Base-by-base conservation (phyloP, 2,329 filamentous ascomycete species). In the Pezicula neosporulosa region DNA sequence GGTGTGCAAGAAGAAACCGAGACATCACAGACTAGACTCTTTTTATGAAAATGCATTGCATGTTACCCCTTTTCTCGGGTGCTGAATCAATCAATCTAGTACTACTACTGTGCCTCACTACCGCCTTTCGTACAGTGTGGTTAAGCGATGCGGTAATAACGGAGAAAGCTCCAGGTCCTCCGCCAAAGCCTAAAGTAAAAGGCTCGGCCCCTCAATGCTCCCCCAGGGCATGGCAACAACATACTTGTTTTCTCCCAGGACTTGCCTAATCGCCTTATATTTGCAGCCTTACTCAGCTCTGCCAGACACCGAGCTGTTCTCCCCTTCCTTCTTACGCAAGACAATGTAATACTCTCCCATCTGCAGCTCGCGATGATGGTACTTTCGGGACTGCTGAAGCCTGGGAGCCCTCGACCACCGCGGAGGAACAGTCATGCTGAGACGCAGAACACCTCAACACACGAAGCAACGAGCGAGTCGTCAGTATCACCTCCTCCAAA, bases 311-410 rank as follows among this genome's bases (percentile, higher is more conserved):
- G 12, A 19, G 15, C 10, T 30, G 12, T 16, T n/a, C 18, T 28
- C 9, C 6, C 27, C 27, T 33, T 27, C 18, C 7, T 19, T n/a
- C 6, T 51, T 50, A 36, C 37, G 9, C 43, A 47, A 44, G 57
- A 59, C 50, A 44, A 64, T 62, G 62, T 62, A 53, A 62, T 47
- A 51, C 30, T 51, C 30, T 51, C 35, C 46, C 38, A 27, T 49
- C 41, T 55, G 49, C 49, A 52, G 57, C 53, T 66, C 66, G 66
- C 58, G 67, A 72, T 66, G 63, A 80, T 79, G 76, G 74, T 74
- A 51, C 71, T 79, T 58, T 70, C 73, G 55, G 72, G 70, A 57
- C 71, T 79, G 61, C 74, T 79, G 60, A 66, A 66, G 57, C 65
- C 71, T 54, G 69, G 73, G 57, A 66, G 63, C 65, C 72, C 73